Base-by-base conservation (phyloP, 495 filamentous ascomycete species). In the Penicillium cosmopolitanum region DNA sequence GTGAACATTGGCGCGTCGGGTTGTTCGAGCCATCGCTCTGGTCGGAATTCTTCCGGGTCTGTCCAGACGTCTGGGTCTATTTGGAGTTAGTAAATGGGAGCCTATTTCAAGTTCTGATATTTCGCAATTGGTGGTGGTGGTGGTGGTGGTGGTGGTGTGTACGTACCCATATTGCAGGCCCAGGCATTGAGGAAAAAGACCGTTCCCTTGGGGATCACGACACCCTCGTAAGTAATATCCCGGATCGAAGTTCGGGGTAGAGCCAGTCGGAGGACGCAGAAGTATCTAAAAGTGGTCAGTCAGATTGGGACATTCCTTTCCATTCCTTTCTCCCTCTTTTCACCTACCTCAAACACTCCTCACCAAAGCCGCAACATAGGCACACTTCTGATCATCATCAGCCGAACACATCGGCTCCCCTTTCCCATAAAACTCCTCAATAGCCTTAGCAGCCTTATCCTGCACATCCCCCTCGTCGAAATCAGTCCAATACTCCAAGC, bases 121-220 rank as follows among this genome's bases (percentile, higher is more conserved):
- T 36, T 36, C 10, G 9, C 34, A 1, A 36, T 21, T 11, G 19
- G 15, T 16, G 25, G 2, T 21, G 25, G 50, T 12, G 1, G 2
- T 21, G 25, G 50, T 12, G 1, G n/a, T 11, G 19, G 15, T 16
- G 25, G 2, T 21, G 25, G 50, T 12, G 1, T 16, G 53, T 16
- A 69, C 69, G 63, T 66, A 80, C 82, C 85, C 74, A 80, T 84
- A 51, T 87, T 88, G 57, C 85, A 87, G 9, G 83, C 84, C 85
- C 84, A 88, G 0, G 83, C 80, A 66, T 89, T 88, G 57, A 89
- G 69, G 66, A 87, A 87, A 43, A 87, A 78, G 0, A 85, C 82
- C 6, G 82, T 87, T 18, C 82, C 82, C 34, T 80, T 78, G 0
- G 85, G 86, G 16, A 88, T 86, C 12, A 76, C 50, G 34, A 75